Base-by-base conservation (phyloP, 306 rosid species). In the Hippophae gyantsensis region DNA sequence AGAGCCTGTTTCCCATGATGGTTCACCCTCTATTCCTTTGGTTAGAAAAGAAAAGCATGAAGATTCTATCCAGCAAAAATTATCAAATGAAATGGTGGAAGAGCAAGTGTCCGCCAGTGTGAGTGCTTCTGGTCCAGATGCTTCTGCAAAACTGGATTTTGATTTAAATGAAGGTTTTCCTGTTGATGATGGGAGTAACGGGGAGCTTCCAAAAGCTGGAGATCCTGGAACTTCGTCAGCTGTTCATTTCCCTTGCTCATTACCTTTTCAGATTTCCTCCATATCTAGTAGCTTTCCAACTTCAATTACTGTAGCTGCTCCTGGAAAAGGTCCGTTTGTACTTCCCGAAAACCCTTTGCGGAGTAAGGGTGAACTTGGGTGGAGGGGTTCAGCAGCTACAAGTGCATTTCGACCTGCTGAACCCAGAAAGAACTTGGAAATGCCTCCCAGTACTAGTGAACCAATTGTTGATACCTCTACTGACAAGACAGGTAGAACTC, bases 391-490 rank as follows among this genome's bases (percentile, higher is more conserved):
- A 5, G 88, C 90, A 7, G 86, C 90, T 48, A 86, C 90, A n/a
- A 86, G 95, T 64, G 95, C 95, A 58, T 86, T 86, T 57, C 82
- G 95, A 54, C 95, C 90, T 3, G 90, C 95, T 8, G 95, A 86
- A 56, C 95, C 90, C 48, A 82, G 95, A 73, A 86, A 84, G 71
- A 52, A 47, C 58, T 18, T 54, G 42, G 90, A 81, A 56, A 58
- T 69, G 58, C 68, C 73, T 3, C 61, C 68, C 8, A 14, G 57
- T 52, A 52, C 55, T n/a, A 59, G 62, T 42, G 38, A 32, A 32
- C 43, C 68, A 25, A 58, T 52, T 11, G 60, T 69, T 43, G 69
- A 70, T 46, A 55, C 75, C 43, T 51, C 72, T 56, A 44, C 66
- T 49, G 68, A 70, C 57, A 84, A 64, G 67, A 70, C 58, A 61